phyloP scores from a whole-genome alignment of 2,329 filamentous ascomycete species.

The Neodidymelliopsis sp. region DNA sequence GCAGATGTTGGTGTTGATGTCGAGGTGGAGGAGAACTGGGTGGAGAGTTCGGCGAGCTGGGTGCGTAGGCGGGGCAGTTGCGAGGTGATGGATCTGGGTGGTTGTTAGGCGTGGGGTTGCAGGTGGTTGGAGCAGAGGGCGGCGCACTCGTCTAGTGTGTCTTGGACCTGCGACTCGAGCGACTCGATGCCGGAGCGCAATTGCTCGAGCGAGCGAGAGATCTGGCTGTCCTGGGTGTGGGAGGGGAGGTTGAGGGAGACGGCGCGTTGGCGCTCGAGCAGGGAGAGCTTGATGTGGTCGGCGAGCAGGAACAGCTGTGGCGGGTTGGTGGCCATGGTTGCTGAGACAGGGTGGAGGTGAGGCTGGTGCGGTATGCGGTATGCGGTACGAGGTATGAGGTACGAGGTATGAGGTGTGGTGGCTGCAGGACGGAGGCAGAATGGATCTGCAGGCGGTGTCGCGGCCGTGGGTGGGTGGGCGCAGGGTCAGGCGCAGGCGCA shows the following conservation, averaged over 20 bases:
- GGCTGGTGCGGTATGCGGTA: constrained; percentile 12
- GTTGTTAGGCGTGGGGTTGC: constrained; percentile 7
- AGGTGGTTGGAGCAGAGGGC: neutral
- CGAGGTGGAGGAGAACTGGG: constrained; percentile 74
- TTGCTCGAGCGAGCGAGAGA: constrained; percentile 86
- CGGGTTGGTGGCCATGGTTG: constrained; percentile 56
- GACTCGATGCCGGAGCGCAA: constrained; percentile 79
- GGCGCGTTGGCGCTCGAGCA: constrained; percentile 89
- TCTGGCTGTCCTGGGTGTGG: constrained; percentile 85
- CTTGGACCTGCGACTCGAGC: constrained; percentile 70
- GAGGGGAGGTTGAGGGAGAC: constrained; percentile 79
- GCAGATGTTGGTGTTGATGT: constrained; percentile 53
- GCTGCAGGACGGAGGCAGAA: neutral
- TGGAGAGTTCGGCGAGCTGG: constrained; percentile 78
- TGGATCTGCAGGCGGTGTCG: neutral
- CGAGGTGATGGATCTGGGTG: constrained; percentile 51
- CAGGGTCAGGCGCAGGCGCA: neutral
- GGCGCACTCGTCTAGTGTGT: constrained; percentile 62
- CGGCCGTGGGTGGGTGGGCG: neutral
- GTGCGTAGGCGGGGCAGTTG: constrained; percentile 73
- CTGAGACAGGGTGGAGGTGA: too few relatives aligned
- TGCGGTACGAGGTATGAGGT: constrained; percentile 5
- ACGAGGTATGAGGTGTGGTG: constrained; percentile 10
- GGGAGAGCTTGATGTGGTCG: constrained; percentile 95
- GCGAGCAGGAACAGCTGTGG: constrained; percentile 88